Percentiles rank a stretch among this genome's conserved stretches.
These are phyloP conservation scores for Sphaerostilbella broomeana DNA, from an alignment of 2,329 filamentous ascomycete genomes.

Conservation along the genomic window DNA sequence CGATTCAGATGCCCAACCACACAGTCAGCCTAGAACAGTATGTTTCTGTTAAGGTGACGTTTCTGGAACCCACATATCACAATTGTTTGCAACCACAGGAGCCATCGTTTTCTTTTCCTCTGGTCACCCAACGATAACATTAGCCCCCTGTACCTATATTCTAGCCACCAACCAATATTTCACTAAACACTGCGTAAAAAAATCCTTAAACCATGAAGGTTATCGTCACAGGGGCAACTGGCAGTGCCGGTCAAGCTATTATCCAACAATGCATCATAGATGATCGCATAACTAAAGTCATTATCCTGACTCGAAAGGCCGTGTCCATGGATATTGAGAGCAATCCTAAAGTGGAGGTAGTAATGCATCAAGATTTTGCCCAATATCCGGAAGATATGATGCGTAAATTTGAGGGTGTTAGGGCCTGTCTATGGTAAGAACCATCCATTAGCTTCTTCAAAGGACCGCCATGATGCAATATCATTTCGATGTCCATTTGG, in stretches of 20 bases:
- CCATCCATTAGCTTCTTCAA: no score
- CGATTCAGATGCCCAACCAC: no score
- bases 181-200: neutral
- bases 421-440: constrained; percentile 58
- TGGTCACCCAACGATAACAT: no score
- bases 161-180: neutral
- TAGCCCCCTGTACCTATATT: no score
- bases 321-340: constrained; percentile 36
- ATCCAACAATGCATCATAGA: constrained; percentile 44
- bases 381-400: constrained; percentile 37
- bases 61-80: no score
- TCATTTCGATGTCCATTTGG: no score
- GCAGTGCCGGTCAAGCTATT: constrained; percentile 48
- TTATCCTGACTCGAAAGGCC: constrained; percentile 44
- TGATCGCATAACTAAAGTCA: constrained; percentile 43
- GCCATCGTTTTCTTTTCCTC: neutral
- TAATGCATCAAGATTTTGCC: constrained; percentile 48
- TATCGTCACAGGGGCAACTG: constrained; percentile 53
- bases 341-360: constrained; percentile 43
- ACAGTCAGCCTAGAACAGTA: no score
- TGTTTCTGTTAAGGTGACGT: no score
- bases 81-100: no score
- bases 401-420: constrained; percentile 40
- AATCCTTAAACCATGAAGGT: constrained; percentile 43
- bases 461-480: no score